Base-by-base conservation (phyloP, 2,329 filamentous ascomycete genomes). In the Elsinoe australis region DNA sequence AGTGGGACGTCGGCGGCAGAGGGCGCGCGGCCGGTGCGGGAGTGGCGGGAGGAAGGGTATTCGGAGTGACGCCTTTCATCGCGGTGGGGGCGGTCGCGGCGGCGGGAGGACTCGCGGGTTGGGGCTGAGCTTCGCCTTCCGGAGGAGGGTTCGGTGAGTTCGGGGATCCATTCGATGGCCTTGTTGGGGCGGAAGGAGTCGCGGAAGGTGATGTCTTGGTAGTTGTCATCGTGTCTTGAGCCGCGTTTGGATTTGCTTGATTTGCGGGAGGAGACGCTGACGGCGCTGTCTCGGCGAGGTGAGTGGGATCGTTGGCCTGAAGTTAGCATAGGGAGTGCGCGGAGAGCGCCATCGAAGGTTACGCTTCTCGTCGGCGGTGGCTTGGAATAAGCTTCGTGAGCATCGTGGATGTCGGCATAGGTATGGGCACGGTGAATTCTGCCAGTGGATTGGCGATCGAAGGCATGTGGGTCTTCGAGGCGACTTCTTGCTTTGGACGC, bases 251-350 rank as follows among this genome's bases (percentile, higher is more conserved):
- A 29, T 6, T 52, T 55, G 42, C 52, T 59, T 10, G 45, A 48
- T 15, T 49, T 47, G 19, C 35, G 41, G 10, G 51, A 53, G 15
- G 35, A 32, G 14, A 45, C 34, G 35, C 51, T 53, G 38, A 53
- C 50, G 42, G 53, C 29, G 53, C 53, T 47, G 52, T 57, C 47
- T 56, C 58, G 10, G 56, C 51, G 17, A 56, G 60, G 49, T 15
- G 39, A 44, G 14, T 21, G 24, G 14, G 39, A 41, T 14, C 9
- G 26, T 24, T 41, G 21, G 4, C 39, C 28, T 2, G 24, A n/a
- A 5, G 15, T 31, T 3, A 44, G 39, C 28, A 19, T 29, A 4
- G 39, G 39, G 6, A 44, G 26, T 28, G 21, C 10, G 26, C 17
- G 24, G 10, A 32, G 24, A 12, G 4, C 21, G 5, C 26, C 39